Conservation (phyloP, 1,139 yeast species). For the Lodderomyces oxycetoniae region DNA sequence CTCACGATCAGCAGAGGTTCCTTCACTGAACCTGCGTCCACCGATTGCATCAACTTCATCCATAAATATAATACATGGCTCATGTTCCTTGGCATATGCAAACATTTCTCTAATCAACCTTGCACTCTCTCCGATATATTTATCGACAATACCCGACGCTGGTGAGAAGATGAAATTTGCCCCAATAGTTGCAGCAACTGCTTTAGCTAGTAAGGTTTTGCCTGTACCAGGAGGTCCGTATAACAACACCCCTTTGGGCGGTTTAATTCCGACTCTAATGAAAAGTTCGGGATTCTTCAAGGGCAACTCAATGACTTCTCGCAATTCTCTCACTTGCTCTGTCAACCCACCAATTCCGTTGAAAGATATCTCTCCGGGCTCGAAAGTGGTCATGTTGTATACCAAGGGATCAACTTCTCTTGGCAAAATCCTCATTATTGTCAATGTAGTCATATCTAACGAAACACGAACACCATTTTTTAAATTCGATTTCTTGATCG, state of each 20-base stretch:
- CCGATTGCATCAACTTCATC: conserved; percentile 99
- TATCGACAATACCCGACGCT: conserved; percentile 97
- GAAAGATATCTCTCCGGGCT: conserved; percentile 94
- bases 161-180: conserved; percentile 98
- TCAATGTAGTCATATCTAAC: conserved; percentile 93
- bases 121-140: conserved; percentile 97
- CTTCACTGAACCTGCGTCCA: conserved; percentile 96
- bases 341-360: conserved; percentile 95
- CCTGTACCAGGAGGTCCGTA: conserved; percentile 99
- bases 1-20: conserved; percentile 98
- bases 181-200: conserved; percentile 98
- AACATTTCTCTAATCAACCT: conserved; percentile 97
- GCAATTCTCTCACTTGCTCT: conserved; percentile 91
- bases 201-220: conserved; percentile 91
- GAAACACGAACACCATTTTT: conserved; percentile 96
- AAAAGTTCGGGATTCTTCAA: conserved; percentile 95
- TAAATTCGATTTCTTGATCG: conserved; percentile 76
- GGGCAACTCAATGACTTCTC: conserved; percentile 97
- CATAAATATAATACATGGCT: conserved; percentile 98
- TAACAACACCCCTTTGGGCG: conserved; percentile 94
- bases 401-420: conserved; percentile 98
- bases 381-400: conserved; percentile 96
- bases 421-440: conserved; percentile 95
- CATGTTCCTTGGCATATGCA: conserved; percentile 96
- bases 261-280: conserved; percentile 92